phyloP scores from a whole-genome alignment of 305 asterid species.

The Fraxinus paxiana region DNA sequence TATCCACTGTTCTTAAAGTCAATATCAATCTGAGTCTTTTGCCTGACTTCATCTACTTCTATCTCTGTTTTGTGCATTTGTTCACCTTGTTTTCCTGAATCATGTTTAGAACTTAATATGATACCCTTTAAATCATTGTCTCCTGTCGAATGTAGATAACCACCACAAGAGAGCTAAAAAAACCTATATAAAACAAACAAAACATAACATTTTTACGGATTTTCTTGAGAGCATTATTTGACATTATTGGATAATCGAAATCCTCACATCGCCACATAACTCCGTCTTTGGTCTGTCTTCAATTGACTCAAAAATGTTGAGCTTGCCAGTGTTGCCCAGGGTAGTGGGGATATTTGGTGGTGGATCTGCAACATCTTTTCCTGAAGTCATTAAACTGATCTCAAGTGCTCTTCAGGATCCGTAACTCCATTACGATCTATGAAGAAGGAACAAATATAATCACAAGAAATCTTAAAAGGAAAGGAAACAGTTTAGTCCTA shows the following conservation, averaged over 20 bases:
- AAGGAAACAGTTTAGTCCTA: not conserved
- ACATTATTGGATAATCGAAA: constrained; percentile 22
- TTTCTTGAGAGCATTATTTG: constrained; percentile 16
- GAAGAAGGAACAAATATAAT: constrained; percentile 20
- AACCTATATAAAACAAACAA: not conserved
- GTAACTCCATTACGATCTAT: constrained; percentile 38
- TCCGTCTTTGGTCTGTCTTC: constrained; percentile 31
- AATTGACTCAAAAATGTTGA: constrained; percentile 25
- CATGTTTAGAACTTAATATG: not conserved
- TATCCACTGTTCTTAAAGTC: constrained; percentile 35
- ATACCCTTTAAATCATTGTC: not conserved
- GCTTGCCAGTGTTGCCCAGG: constrained; percentile 29
- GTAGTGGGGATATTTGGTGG: constrained; percentile 13
- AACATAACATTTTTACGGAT: constrained; percentile 3
- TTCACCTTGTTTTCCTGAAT: constrained; percentile 32
- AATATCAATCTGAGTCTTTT: constrained; percentile 29
- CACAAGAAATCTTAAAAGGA: not conserved
- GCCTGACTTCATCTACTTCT: constrained; percentile 35
- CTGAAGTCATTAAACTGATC: constrained; percentile 31
- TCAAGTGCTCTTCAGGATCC: constrained; percentile 43
- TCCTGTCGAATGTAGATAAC: not conserved
- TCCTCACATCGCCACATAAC: constrained; percentile 39
- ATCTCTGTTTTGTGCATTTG: constrained; percentile 22
- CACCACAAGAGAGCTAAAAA: not conserved
- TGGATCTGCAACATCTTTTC: constrained; percentile 31